phyloP scores from a whole-genome alignment of 2,329 filamentous ascomycete genomes.

The Phaeosphaeriaceae sp. region DNA sequence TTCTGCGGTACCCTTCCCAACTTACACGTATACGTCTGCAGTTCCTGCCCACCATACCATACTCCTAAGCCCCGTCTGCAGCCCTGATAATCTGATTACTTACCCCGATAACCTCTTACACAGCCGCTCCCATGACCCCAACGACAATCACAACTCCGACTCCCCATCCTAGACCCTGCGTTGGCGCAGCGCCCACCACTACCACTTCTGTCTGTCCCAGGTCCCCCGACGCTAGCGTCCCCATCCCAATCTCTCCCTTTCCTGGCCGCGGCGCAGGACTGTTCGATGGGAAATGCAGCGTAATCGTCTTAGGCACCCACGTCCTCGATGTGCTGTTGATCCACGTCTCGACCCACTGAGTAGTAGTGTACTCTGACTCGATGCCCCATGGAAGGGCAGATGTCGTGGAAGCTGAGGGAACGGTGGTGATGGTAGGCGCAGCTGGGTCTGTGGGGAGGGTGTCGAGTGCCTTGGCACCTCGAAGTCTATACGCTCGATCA shows the following conservation, averaged over 20 bases:
- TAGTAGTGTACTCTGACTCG: conserved; percentile 27
- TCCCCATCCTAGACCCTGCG: conserved; percentile 19
- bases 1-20: neutral
- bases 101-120: conserved; percentile 25
- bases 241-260: conserved; percentile 43
- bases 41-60: neutral
- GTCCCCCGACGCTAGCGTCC: conserved; percentile 37
- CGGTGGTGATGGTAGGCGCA: conserved; percentile 3
- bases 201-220: conserved; percentile 37
- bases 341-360: conserved; percentile 43
- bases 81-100: conserved; percentile 12
- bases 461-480: neutral
- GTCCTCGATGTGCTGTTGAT: conserved; percentile 34
- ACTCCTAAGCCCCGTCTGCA: neutral
- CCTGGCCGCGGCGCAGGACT: conserved; percentile 33
- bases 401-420: neutral
- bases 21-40: neutral
- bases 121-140: conserved; percentile 10
- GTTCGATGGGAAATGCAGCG: conserved; percentile 32
- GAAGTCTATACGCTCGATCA: neutral
- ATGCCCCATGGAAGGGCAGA: neutral
- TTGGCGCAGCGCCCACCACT: conserved; percentile 29
- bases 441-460: neutral
- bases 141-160: conserved; percentile 28
- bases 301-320: conserved; percentile 41